A percentile compares a stretch with the other conserved stretches of the same genome.
These are phyloP conservation scores for Takakia lepidozioides DNA, from an alignment of 225 moss, liverwort and hornwort species.

Conservation along the genomic window DNA sequence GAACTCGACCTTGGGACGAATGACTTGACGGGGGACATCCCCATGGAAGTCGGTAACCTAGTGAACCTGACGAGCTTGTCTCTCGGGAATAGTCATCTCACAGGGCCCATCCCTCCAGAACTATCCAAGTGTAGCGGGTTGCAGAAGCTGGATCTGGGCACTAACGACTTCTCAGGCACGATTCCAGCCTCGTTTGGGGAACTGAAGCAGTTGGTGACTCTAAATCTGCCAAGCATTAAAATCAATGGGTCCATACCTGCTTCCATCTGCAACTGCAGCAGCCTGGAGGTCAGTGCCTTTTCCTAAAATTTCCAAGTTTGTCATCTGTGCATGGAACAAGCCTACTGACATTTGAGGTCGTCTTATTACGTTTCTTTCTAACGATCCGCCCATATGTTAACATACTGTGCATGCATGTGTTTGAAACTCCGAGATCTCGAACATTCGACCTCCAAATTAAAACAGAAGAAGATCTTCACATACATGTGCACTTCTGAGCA, in stretches of 20 bases:
- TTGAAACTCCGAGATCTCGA: too few relatives aligned
- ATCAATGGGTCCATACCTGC: slow-evolving; percentile 40
- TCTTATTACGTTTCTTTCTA: too few relatives aligned
- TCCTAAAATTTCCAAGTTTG: too few relatives aligned
- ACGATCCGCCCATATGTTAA: too few relatives aligned
- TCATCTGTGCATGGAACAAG: too few relatives aligned
- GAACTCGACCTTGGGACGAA: slow-evolving; percentile 59
- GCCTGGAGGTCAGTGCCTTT: slow-evolving; percentile 22
- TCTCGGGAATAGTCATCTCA: slow-evolving; percentile 33
- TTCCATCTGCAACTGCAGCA: slow-evolving; percentile 34
- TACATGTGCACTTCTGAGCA: too few relatives aligned
- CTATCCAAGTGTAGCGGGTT: slow-evolving; percentile 36
- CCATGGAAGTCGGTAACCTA: slow-evolving; percentile 51
- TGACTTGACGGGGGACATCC: slow-evolving; percentile 31
- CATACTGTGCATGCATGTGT: too few relatives aligned
- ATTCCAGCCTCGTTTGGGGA: slow-evolving; percentile 54
- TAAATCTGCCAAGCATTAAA: slow-evolving; percentile 25
- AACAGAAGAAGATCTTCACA: too few relatives aligned
- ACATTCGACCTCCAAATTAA: too few relatives aligned
- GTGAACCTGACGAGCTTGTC: slow-evolving; percentile 42
- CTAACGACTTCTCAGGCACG: slow-evolving; percentile 41
- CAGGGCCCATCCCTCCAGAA: slow-evolving; percentile 48
- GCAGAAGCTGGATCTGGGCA: slow-evolving; percentile 58
- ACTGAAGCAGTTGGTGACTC: slow-evolving; percentile 29
- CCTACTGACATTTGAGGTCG: too few relatives aligned